Base-by-base conservation (phyloP, 192 early-diverging fungal genomes). In the Coemansia reversa region DNA sequence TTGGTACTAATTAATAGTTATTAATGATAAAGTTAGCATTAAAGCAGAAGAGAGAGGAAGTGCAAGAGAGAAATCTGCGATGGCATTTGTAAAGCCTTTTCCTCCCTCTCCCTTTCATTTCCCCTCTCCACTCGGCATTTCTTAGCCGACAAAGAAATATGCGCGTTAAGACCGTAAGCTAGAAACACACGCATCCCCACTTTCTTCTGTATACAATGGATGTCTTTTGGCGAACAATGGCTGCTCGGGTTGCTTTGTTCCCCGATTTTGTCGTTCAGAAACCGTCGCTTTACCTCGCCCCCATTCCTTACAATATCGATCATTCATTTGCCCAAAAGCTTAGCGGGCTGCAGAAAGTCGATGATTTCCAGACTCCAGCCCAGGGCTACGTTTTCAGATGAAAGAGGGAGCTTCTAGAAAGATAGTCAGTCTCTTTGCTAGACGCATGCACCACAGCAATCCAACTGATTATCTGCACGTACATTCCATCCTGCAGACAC, bases 11-110 rank as follows among this genome's bases (percentile, higher is more conserved):
- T 53, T 53, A 53, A 29, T 53, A 53, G 28, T 22, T 22, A 53
- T 20, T 27, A 19, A 53, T 16, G 24, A 53, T 53, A 8, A 9
- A 53, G 14, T 53, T 27, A 53, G 28, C 23, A 60, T 23, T 27
- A 60, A 28, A 60, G n/a, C 16, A 60, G 28, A 51, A 51, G 4
- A 35, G 22, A 62, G 27, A 49, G 11, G 39, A 45, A 45, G 39
- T 5, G 19, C 33, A 39, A 5, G 23, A 60, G 42, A 27, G 48
- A 60, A 45, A 45, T 45, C 39, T 45, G 39, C 39, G 14, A 45
- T 45, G 39, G 7, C 39, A 45, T 45, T 45, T 4, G 39, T 16
- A 12, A 45, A 45, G 39, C 39, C 39, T 45, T 45, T 45, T 45
- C 39, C 14, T 14, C 39, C 14, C 16, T 3, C 12, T 16, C 12